Percentiles rank a stretch among this genome's conserved stretches.
These are phyloP conservation scores for Maudiozyma turicensis DNA, from an alignment of 805 yeast genomes.

Conservation along the genomic window DNA sequence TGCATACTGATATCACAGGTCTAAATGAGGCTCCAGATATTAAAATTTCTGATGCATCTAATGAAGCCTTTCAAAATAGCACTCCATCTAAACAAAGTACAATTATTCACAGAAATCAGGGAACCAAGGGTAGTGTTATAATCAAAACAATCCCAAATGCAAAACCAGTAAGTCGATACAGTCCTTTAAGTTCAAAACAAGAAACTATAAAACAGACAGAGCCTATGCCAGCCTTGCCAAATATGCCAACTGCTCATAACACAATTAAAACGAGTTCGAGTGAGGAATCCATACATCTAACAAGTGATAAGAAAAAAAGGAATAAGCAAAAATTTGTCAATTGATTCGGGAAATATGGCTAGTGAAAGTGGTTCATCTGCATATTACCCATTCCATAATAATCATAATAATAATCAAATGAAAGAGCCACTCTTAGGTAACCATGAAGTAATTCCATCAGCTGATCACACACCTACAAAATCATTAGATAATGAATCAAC, in stretches of 20 bases:
- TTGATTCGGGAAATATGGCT: conserved; percentile 13
- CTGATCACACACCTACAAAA: neutral
- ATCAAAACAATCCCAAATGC: conserved; percentile 15
- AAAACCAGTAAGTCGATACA: conserved; percentile 15
- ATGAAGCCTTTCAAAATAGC: neutral
- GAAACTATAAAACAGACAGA: neutral
- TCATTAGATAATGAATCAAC: conserved; percentile 13
- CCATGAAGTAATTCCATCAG: too few relatives aligned
- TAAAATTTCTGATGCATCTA: neutral
- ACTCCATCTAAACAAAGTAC: neutral
- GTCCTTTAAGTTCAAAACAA: conserved; percentile 5
- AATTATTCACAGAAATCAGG: neutral
- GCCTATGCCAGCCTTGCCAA: neutral
- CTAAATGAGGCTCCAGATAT: neutral
- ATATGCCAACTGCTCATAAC: neutral
- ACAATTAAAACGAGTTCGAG: neutral
- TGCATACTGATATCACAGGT: neutral
- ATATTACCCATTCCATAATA: conserved; percentile 3
- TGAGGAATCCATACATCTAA: conserved; percentile 10
- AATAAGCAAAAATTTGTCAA: conserved; percentile 4
- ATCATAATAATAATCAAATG: neutral
- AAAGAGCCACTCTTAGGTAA: too few relatives aligned
- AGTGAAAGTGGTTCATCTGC: conserved; percentile 18
- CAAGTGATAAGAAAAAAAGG: conserved; percentile 1
- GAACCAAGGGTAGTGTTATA: conserved; percentile 8